Percentiles rank a stretch among this genome's conserved stretches.
These are phyloP conservation scores for Hanseniaspora meyeri DNA, from an alignment of 805 yeast genomes.

Conservation along the genomic window DNA sequence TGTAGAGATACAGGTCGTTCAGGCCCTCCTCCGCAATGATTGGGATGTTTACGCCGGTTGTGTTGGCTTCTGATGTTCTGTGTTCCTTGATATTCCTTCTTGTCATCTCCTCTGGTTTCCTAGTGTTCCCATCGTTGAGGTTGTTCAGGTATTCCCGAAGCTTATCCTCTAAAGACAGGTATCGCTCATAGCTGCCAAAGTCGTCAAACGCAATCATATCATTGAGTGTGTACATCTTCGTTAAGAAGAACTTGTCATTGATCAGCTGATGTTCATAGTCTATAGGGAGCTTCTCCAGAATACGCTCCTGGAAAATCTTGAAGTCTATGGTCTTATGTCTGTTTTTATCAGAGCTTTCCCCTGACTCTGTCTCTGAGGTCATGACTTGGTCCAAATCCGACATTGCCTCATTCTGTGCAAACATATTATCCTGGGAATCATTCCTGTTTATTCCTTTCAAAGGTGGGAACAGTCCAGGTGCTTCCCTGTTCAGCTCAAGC, in stretches of 20 bases:
- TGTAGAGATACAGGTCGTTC: conserved; percentile 11
- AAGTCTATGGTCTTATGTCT: not conserved
- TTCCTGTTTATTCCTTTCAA: not conserved
- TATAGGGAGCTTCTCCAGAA: conserved; percentile 16
- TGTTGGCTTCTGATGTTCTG: conserved; percentile 8
- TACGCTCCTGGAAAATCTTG: not conserved
- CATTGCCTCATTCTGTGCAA: not conserved
- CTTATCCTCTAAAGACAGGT: conserved; percentile 22
- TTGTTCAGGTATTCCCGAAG: conserved; percentile 3
- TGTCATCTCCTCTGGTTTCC: not conserved
- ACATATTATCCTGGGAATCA: not conserved
- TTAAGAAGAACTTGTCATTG: conserved; percentile 25
- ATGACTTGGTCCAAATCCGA: not conserved
- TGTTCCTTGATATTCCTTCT: not conserved
- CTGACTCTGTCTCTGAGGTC: not conserved
- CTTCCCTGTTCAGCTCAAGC: conserved; percentile 14
- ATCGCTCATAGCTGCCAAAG: conserved; percentile 25
- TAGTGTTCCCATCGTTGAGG: not conserved
- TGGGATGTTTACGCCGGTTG: conserved; percentile 7
- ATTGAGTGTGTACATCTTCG: conserved; percentile 16
- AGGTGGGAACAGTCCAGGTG: conserved; percentile 19
- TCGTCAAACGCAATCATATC: conserved; percentile 15
- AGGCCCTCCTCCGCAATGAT: conserved; percentile 11
- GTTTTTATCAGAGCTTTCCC: not conserved
- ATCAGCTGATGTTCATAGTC: conserved; percentile 18